These are phyloP conservation scores for Naganishia liquefaciens DNA, from an alignment of 1,284 basidiomycete species.

Conservation along the genomic window DNA sequence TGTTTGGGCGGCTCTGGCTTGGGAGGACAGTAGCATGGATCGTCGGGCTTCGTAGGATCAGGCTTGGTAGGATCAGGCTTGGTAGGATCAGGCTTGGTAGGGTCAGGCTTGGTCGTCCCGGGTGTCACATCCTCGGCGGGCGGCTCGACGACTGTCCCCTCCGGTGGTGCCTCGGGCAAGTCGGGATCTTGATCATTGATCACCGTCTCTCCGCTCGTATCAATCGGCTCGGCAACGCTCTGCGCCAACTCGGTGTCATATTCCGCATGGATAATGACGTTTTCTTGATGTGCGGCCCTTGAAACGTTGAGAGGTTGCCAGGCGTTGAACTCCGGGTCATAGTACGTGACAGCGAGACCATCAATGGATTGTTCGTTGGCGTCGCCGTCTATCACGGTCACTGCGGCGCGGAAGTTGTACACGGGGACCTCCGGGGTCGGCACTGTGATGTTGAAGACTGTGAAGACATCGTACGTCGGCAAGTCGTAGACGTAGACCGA, in stretches of 20 bases:
- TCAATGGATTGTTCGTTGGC: not conserved
- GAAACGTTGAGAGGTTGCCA: constrained; percentile 1
- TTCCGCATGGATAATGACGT: constrained; percentile 4
- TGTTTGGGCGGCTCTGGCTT: not conserved
- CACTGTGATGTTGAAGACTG: constrained; percentile 11
- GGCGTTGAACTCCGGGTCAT: not conserved
- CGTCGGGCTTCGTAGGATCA: too few species aligned
- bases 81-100: too few species aligned
- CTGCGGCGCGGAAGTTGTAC: constrained; percentile 15
- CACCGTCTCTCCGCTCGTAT: constrained; percentile 9
- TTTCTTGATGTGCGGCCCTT: constrained; percentile 3
- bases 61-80: too few species aligned
- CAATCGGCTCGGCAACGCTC: not conserved
- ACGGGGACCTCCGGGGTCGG: not conserved
- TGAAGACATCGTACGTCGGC: not conserved
- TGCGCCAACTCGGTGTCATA: constrained; percentile 1
- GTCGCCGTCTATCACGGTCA: not conserved
- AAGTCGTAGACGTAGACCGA: not conserved
- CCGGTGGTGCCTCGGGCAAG: not conserved
- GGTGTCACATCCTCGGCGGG: not conserved
- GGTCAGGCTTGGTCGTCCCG: not conserved
- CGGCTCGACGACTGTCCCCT: not conserved
- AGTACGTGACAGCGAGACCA: constrained; percentile 1
- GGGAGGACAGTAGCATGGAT: too few species aligned
- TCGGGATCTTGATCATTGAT: constrained; percentile 4